phyloP scores from a whole-genome alignment of 257 asterid species.

The Scutellaria minor region DNA sequence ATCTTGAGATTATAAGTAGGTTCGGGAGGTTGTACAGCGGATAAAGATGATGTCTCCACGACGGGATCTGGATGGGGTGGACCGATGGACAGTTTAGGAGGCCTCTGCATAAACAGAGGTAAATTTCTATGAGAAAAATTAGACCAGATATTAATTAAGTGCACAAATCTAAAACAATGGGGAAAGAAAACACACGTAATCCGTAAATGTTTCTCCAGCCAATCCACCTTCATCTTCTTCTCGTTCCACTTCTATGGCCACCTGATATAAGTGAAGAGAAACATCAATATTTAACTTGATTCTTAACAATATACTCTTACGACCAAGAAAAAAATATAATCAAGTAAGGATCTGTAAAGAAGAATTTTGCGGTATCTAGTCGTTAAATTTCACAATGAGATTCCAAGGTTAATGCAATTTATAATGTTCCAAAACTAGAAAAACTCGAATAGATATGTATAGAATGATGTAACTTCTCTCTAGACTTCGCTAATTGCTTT shows the following conservation, averaged over 20 bases:
- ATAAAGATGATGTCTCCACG: slow-evolving; percentile 93
- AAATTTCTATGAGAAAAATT: slow-evolving; percentile 35
- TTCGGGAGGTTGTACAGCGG: slow-evolving; percentile 97
- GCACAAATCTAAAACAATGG: slow-evolving; percentile 24
- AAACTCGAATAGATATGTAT: neutral
- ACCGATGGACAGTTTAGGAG: slow-evolving; percentile 88
- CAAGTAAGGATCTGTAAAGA: slow-evolving; percentile 23
- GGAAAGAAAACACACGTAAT: slow-evolving; percentile 61
- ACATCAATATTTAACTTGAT: slow-evolving; percentile 27
- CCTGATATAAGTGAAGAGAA: slow-evolving; percentile 51
- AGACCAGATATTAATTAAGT: slow-evolving; percentile 25
- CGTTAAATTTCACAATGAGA: slow-evolving; percentile 4
- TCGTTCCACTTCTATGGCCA: slow-evolving; percentile 91
- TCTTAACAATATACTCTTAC: slow-evolving; percentile 18
- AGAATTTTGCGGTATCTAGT: neutral
- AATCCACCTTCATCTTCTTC: slow-evolving; percentile 99
- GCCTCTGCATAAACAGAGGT: slow-evolving; percentile 62
- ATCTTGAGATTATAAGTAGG: slow-evolving; percentile 83
- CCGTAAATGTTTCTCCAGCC: slow-evolving; percentile 95
- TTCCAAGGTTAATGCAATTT: slow-evolving; percentile 16
- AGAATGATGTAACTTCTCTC: neutral
- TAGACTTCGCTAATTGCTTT: slow-evolving; percentile 11
- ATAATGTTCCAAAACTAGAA: slow-evolving; percentile 17
- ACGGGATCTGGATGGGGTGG: slow-evolving; percentile 94
- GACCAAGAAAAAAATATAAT: slow-evolving; percentile 17